These are phyloP conservation scores for Apostasia ramifera DNA, from an alignment of 106 monocot genomes.

Conservation along the genomic window DNA sequence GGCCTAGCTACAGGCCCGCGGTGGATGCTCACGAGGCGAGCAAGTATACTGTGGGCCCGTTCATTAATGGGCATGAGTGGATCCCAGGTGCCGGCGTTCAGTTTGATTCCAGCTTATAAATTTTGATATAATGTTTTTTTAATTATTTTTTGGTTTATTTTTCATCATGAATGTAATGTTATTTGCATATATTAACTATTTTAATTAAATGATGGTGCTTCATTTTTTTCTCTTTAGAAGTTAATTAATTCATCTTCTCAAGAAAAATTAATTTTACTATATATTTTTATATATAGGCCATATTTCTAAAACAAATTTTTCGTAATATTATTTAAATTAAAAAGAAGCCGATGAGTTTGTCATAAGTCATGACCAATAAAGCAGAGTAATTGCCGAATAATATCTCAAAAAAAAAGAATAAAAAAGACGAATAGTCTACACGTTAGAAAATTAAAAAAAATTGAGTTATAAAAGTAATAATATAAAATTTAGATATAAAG, in stretches of 20 bases:
- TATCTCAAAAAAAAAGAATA: too few relatives aligned
- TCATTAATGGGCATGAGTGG: conserved; percentile 7
- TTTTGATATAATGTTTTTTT: neutral
- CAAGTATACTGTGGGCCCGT: conserved; percentile 6
- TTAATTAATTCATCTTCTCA: neutral
- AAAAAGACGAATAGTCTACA: too few relatives aligned
- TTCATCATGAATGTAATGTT: neutral
- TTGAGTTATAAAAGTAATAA: too few relatives aligned
- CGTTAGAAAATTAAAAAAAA: too few relatives aligned
- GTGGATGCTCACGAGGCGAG: conserved; percentile 6
- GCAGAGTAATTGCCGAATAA: too few relatives aligned
- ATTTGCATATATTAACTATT: too few relatives aligned
- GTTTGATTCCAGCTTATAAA: neutral
- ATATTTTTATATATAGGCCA: too few relatives aligned
- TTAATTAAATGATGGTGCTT: neutral
- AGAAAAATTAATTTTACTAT: neutral
- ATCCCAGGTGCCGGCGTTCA: neutral
- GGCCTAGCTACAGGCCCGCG: conserved; percentile 17
- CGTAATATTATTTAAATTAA: too few relatives aligned
- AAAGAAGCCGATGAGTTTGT: too few relatives aligned
- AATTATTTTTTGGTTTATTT: neutral
- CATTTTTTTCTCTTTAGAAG: neutral
- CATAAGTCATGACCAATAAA: too few relatives aligned
- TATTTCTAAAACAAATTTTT: too few relatives aligned
- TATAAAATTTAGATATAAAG: too few relatives aligned